Evolutionary conservation across 352 stramenopile genomes (phyloP), one percentile per base, ranked within the genome.

Genomic region (Phytophthora kernoviae): DNA sequence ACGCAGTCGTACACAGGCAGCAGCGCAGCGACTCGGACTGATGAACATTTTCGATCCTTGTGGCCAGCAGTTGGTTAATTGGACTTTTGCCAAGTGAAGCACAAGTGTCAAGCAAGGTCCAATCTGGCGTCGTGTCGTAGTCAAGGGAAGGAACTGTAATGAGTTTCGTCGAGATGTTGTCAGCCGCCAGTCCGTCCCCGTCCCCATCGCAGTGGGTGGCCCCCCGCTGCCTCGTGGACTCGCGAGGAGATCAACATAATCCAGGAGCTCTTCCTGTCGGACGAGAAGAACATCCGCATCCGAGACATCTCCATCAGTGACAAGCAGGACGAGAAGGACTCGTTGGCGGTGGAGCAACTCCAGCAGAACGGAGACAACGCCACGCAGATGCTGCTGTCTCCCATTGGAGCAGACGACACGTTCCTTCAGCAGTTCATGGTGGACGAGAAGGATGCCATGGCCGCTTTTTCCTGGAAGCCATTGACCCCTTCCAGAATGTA

Each of bases 371-470:
- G 66, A 14, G 64, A 73, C 10, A 67, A 81, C 60, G 58, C 77
- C 62, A 85, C 79, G 21, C 77, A 63, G 49, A 77, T 89, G 62
- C 70, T 89, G 44, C 58, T 89, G 11, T 80, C 74, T 52, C 79
- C 76, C 24, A 84, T 85, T 39, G 76, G 75, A 22, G 77, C 75
- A 17, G 75, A 84, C 22, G 74, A 84, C 30, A 45, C 59, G 32
- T 75, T 79, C 51, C 36, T 78, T 48, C 58, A 73, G 54, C 68
- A 73, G 20, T 79, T 77, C 49, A 64, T 70, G 54, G 54, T 81
- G 52, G 77, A 87, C 56, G 76, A 89, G 58, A 83, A 81, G 54
- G 79, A 85, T 41, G 79, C 74, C 30, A 86, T 85, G 74, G 62
- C 69, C 26, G 75, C 77, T 87, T 87, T 65, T 85, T 79, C 67